Base-by-base conservation (phyloP, 495 filamentous ascomycete genomes). In the Penicillium arizonense region DNA sequence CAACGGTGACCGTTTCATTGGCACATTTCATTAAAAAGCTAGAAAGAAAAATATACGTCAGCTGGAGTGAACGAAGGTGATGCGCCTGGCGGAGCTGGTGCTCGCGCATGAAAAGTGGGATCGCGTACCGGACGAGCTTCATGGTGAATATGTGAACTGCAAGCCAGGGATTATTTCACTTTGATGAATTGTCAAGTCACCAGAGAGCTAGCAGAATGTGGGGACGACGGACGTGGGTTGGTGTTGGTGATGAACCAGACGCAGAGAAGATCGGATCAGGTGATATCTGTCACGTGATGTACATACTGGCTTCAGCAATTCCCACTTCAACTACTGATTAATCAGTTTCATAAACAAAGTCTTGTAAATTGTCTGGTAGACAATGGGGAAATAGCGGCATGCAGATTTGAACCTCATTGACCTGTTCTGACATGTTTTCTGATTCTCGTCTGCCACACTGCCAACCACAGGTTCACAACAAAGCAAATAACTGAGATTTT, bases 1-100 rank as follows among this genome's bases (percentile, higher is more conserved):
- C 94, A 61, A 98, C 85, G 9, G 93, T 96, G 52, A 97, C 94
- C 52, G 93, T 95, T 76, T 98, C 94, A 71, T 97, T 97, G 64
- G 85, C 83, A 71, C 91, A 96, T 81, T 97, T 98, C 94, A 97
- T 97, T 48, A 98, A 76, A 70, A 98, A 97, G 60, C 94, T 97
- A 70, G 48, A 59, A 26, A 40, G 21, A 47, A 44, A 48, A 52
- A 58, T 39, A 43, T 50, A 33, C 52, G 53, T 62, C 42, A 64
- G 65, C 46, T 21, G 20, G 33, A 26, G 24, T 23, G 23, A 8
- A 48, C 28, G 26, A 34, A 14, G 18, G 13, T 34, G 44, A 23
- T 57, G 45, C 48, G 59, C 46, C 52, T 38, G 46, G 61, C 43
- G 53, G 44, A 53, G 47, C 43, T 30, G 37, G 34, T 39, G 37